Evolutionary conservation across 495 filamentous ascomycete genomes (phyloP), one percentile per base, ranked within the genome.

Genomic region (Cercophora newfieldiana): DNA sequence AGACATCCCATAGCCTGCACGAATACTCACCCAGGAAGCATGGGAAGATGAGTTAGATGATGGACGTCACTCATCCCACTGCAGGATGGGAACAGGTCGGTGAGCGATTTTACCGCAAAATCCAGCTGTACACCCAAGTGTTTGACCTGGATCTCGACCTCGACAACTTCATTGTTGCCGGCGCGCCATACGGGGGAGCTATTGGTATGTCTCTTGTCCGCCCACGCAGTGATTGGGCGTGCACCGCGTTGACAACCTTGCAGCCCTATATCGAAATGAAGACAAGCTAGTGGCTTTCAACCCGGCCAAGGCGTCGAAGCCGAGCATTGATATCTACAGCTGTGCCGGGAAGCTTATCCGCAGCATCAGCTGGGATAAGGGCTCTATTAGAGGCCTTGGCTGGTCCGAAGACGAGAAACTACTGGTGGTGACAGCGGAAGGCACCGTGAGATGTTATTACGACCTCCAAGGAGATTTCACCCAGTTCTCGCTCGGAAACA

Each of bases 391-490:
- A 74, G 93, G 93, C 10, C 83, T 98, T 19, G 95, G 95, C 21
- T 99, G 95, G 95, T 97, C 94, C 33, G 95, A 97, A 72, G 92
- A 97, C 68, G 95, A 99, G 83, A 91, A 92, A 75, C 84, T 99
- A 18, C 80, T 99, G 7, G 89, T 96, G 3, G 87, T 97, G 57
- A 91, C 92, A 3, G 87, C 90, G 63, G 95, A 98, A 71, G 95
- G 95, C 59, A 93, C 88, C 8, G 94, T 98, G 28, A 83, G 93
- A 63, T 94, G 91, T 73, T 99, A 98, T 73, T 91, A 90, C 71
- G 91, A 97, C 71, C 78, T 99, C 31, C 90, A 96, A 75, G 91
- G 91, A 48, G 94, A 98, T 69, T 99, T 99, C 76, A 92, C 89
- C 2, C 93, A 97, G 66, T 99, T 98, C 76, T 91, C 91, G n/a